Evolutionary conservation across 2,329 filamentous ascomycete species (phyloP).

Genomic region (Parastagonospora nodorum): DNA sequence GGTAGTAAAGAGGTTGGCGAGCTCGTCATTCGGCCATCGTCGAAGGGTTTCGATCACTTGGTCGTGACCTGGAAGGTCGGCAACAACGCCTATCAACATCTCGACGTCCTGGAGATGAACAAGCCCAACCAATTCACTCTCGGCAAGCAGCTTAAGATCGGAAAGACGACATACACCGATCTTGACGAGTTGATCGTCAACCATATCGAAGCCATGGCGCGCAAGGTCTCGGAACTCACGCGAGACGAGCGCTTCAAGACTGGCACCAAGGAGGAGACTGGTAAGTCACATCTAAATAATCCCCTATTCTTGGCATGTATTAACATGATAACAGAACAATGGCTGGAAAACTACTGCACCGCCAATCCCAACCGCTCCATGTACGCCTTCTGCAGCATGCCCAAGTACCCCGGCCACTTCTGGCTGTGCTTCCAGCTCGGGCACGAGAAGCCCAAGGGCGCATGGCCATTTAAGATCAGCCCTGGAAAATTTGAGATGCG

Average conservation of each 20-base stretch:
- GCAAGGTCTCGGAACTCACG: conserved; percentile 96
- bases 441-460: conserved; percentile 71
- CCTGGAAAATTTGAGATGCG: conserved; percentile 92
- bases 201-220: conserved; percentile 96
- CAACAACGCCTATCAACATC: conserved; percentile 94
- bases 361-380: conserved; percentile 93
- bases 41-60: conserved; percentile 92
- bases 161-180: conserved; percentile 92
- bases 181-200: conserved; percentile 96
- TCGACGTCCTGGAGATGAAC: conserved; percentile 94
- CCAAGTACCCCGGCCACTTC: conserved; percentile 92
- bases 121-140: conserved; percentile 98
- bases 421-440: conserved; percentile 95
- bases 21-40: conserved; percentile 92
- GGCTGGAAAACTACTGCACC: conserved; percentile 93
- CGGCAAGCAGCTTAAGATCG: conserved; percentile 82
- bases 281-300: conserved; percentile 60
- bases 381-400: conserved; percentile 94
- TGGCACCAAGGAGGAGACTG: conserved; percentile 77
- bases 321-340: conserved; percentile 69
- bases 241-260: conserved; percentile 92
- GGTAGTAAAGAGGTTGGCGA: conserved; percentile 85
- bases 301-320: neutral
- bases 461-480: conserved; percentile 86
- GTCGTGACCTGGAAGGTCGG: conserved; percentile 98